Evolutionary conservation across 129 eudicot species (phyloP).

Genomic region (Flaveria robusta): DNA sequence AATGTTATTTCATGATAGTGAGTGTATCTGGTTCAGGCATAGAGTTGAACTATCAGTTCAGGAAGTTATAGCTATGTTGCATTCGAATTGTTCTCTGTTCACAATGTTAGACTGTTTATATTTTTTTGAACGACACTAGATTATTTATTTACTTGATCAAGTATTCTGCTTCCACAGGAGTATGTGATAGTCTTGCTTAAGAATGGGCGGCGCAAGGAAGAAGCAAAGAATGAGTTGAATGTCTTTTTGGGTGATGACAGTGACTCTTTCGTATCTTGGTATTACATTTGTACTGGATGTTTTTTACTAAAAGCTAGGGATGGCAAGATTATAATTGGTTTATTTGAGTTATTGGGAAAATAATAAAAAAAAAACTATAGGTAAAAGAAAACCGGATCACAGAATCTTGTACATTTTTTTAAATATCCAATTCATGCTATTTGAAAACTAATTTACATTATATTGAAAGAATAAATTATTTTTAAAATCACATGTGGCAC

Average conservation of each 20-base stretch:
- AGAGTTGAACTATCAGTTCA: neutral
- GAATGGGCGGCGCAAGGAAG: constrained; percentile 88
- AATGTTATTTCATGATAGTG: neutral
- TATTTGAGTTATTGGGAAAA: neutral
- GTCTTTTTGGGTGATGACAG: constrained; percentile 96
- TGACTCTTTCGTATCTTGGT: constrained; percentile 82
- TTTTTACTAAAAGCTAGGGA: constrained; percentile 6
- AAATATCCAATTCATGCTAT: neutral
- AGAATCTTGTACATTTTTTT: neutral
- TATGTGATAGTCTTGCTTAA: constrained; percentile 91
- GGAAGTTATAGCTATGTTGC: neutral
- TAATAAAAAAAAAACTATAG: too few species aligned
- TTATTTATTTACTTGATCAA: constrained; percentile 12
- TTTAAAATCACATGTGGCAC: neutral
- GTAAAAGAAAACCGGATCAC: neutral
- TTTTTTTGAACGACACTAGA: too few species aligned
- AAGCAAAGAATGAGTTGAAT: constrained; percentile 84
- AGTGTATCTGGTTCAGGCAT: too few species aligned
- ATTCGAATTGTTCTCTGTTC: neutral
- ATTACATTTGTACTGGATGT: constrained; percentile 27
- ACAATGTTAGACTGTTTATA: neutral
- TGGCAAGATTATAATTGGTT: neutral
- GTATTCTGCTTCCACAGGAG: constrained; percentile 58
- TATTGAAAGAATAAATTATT: neutral
- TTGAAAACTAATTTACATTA: neutral